These are phyloP conservation scores for Blastomyces gilchristii DNA, from an alignment of 2,329 filamentous ascomycete genomes.

Conservation along the genomic window DNA sequence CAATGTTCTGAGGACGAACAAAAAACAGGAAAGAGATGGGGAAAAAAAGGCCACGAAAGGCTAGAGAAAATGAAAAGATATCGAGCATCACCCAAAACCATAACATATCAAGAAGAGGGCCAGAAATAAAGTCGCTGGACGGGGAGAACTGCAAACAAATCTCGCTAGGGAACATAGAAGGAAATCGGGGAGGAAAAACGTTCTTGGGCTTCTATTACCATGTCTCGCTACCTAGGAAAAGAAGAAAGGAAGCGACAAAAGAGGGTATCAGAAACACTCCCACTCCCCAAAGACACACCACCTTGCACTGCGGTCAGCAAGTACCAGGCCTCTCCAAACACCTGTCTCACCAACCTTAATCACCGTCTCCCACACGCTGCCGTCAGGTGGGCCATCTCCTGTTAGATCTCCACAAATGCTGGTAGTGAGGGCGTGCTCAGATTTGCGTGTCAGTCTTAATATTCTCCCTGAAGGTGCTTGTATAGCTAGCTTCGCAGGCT, in stretches of 20 bases:
- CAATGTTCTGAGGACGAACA: not conserved
- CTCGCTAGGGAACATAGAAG: not conserved
- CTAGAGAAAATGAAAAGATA: not conserved
- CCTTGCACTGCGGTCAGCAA: slow-evolving; percentile 54
- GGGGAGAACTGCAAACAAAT: not conserved
- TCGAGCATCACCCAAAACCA: not conserved
- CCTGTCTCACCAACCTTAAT: slow-evolving; percentile 57
- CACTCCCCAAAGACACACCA: slow-evolving; percentile 63
- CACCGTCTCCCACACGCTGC: slow-evolving; percentile 55
- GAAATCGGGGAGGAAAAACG: not conserved
- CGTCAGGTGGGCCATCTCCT: slow-evolving; percentile 36
- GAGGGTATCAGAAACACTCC: slow-evolving; percentile 44
- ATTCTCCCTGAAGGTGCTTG: slow-evolving; percentile 94
- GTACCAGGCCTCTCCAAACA: slow-evolving; percentile 52
- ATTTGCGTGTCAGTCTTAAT: slow-evolving; percentile 50
- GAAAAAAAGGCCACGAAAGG: not conserved
- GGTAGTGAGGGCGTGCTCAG: slow-evolving; percentile 35
- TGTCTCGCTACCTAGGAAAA: not conserved
- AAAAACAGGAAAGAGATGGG: too few relatives aligned
- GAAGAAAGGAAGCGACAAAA: not conserved
- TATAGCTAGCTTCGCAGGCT: slow-evolving; percentile 91
- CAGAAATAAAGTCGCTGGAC: not conserved
- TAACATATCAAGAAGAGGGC: not conserved
- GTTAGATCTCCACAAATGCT: slow-evolving; percentile 24
- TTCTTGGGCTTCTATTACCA: not conserved